A percentile compares a stretch with the other conserved stretches of the same genome.
Evolutionary conservation across 176 grass and related monocot genomes (phyloP).

Genomic region (Pontederia crassipes): DNA sequence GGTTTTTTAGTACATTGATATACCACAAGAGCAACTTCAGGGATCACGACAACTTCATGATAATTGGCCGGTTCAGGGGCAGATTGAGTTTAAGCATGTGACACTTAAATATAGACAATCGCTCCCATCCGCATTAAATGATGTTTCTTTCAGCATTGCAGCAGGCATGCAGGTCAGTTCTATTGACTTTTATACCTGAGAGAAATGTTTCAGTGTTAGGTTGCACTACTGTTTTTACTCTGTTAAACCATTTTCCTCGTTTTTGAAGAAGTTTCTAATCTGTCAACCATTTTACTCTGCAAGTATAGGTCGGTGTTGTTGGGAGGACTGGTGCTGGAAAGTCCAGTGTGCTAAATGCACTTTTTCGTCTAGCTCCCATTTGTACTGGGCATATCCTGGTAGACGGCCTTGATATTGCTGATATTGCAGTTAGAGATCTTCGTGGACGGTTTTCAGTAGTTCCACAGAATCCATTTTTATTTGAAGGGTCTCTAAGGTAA

Average conservation of each 20-base stretch:
- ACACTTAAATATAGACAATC: conserved; percentile 69
- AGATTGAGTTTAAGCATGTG: conserved; percentile 67
- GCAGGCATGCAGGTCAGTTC: conserved; percentile 60
- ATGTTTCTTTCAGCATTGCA: conserved; percentile 55
- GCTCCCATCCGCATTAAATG: conserved; percentile 56
- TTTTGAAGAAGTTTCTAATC: neutral
- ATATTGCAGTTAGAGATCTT: conserved; percentile 53
- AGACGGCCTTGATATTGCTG: conserved; percentile 56
- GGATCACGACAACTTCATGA: conserved; percentile 35
- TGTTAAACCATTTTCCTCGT: neutral
- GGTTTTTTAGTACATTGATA: conserved; percentile 54
- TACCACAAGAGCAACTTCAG: conserved; percentile 68
- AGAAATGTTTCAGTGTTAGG: neutral
- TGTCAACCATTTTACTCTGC: neutral
- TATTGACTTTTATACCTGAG: neutral
- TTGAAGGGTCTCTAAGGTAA: conserved; percentile 84
- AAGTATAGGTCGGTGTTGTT: conserved; percentile 72
- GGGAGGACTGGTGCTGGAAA: conserved; percentile 97
- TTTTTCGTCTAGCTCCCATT: conserved; percentile 64
- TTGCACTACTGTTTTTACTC: neutral
- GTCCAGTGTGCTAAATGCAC: conserved; percentile 90
- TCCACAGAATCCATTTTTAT: conserved; percentile 83
- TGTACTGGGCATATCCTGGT: conserved; percentile 64
- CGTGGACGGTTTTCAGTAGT: conserved; percentile 75
- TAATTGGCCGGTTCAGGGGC: conserved; percentile 66